Percentiles rank a stretch among this genome's conserved stretches.
These are phyloP conservation scores for Thalassiosira mediterranea DNA, from an alignment of 352 stramenopile genomes.

Conservation along the genomic window DNA sequence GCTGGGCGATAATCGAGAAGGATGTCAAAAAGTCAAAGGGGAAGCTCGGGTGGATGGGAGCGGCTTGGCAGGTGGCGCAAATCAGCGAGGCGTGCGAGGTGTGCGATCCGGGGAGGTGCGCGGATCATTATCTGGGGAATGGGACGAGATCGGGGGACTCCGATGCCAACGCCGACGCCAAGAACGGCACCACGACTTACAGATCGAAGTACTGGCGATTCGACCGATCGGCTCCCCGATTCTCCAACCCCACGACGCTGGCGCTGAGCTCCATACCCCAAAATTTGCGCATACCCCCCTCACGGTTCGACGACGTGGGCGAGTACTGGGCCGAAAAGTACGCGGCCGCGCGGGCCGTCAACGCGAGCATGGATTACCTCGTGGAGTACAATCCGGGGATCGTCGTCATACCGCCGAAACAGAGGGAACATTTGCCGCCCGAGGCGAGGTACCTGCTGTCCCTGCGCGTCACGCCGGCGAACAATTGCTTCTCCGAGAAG, in stretches of 20 bases:
- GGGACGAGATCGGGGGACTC: not conserved
- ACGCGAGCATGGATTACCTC: conserved; percentile 39
- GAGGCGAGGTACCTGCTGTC: conserved; percentile 51
- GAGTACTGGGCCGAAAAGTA: conserved; percentile 37
- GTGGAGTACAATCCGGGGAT: conserved; percentile 66
- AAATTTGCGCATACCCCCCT: conserved; percentile 37
- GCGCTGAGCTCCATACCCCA: conserved; percentile 41
- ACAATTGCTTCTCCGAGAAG: conserved; percentile 56
- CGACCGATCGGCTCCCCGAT: conserved; percentile 24
- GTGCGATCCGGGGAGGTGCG: conserved; percentile 38
- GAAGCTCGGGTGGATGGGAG: conserved; percentile 25
- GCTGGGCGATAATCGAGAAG: not conserved
- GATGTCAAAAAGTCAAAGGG: conserved; percentile 1
- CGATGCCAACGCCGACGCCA: not conserved
- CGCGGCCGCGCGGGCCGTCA: not conserved
- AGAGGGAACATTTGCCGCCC: conserved; percentile 25
- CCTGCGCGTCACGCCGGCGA: conserved; percentile 52
- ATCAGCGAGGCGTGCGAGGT: conserved; percentile 22
- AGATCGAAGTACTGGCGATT: conserved; percentile 55
- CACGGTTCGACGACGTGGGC: conserved; percentile 32
- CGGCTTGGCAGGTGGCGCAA: conserved; percentile 8
- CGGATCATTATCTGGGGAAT: conserved; percentile 5
- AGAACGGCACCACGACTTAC: not conserved
- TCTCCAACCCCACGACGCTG: conserved; percentile 40
- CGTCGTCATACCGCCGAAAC: conserved; percentile 31